Percentiles rank a stretch among this genome's conserved stretches.
Evolutionary conservation across 2,329 filamentous ascomycete species (phyloP).

Genomic region (Sclerotinia trifoliorum): DNA sequence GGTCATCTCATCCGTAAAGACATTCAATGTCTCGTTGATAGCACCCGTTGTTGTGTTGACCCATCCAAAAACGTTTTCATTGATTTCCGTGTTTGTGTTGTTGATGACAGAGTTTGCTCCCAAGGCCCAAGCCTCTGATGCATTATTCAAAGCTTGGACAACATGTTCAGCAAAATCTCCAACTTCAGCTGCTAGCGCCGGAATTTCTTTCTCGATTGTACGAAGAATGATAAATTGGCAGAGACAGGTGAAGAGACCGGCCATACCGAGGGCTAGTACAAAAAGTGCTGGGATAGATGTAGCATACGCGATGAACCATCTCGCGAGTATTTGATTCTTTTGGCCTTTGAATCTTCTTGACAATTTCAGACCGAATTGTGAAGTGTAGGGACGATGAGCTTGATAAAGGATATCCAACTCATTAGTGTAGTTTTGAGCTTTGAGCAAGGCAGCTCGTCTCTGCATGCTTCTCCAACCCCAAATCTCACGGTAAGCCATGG

Average conservation of each 20-base stretch:
- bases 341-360: slow-evolving; percentile 62
- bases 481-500: slow-evolving; percentile 80
- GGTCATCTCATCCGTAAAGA: slow-evolving; percentile 75
- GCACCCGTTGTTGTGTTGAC: slow-evolving; percentile 80
- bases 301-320: slow-evolving; percentile 67
- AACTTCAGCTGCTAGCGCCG: slow-evolving; percentile 62
- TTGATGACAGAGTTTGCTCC: slow-evolving; percentile 61
- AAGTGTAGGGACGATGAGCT: slow-evolving; percentile 75
- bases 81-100: slow-evolving; percentile 68
- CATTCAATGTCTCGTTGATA: slow-evolving; percentile 81
- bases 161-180: slow-evolving; percentile 65
- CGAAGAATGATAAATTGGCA: slow-evolving; percentile 67
- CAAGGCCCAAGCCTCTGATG: slow-evolving; percentile 62
- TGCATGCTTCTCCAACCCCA: slow-evolving; percentile 72
- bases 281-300: slow-evolving; percentile 68
- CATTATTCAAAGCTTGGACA: slow-evolving; percentile 59
- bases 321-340: slow-evolving; percentile 61
- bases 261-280: slow-evolving; percentile 63
- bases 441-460: slow-evolving; percentile 65
- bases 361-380: slow-evolving; percentile 67
- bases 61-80: slow-evolving; percentile 81
- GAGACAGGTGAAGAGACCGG: slow-evolving; percentile 64
- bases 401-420: slow-evolving; percentile 88
- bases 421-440: slow-evolving; percentile 62
- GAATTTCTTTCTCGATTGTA: slow-evolving; percentile 62